Conservation (phyloP, 225 moss, liverwort and hornwort genomes). For the Pleurozium schreberi region DNA sequence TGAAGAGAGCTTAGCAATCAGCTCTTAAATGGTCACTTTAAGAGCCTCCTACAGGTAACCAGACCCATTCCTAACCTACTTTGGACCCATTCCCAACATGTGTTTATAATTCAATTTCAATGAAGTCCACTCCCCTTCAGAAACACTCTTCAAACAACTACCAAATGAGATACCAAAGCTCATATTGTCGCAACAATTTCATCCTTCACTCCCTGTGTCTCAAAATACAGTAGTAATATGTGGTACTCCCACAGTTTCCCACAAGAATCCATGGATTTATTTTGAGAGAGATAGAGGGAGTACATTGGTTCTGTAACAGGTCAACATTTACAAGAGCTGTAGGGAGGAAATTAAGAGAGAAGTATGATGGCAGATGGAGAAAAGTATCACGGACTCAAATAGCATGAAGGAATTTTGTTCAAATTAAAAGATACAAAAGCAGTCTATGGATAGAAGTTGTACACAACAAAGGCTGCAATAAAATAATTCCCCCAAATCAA, state of each 20-base stretch:
- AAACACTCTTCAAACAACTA: neutral
- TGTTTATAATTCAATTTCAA: neutral
- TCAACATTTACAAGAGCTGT: neutral
- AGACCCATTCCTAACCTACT: neutral
- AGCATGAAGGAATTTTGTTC: neutral
- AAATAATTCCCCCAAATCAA: slow-evolving; percentile 18
- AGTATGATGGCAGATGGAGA: neutral
- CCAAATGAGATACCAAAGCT: neutral
- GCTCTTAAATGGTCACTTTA: too few species aligned
- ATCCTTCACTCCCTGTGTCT: neutral
- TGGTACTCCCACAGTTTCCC: too few species aligned
- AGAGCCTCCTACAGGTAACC: too few species aligned
- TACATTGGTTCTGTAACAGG: too few species aligned
- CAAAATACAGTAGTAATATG: neutral
- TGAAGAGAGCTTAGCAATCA: too few species aligned
- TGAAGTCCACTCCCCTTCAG: too few species aligned
- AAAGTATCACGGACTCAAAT: neutral
- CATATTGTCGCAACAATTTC: neutral
- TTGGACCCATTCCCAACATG: neutral
- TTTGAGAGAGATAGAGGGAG: neutral
- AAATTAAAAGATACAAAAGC: neutral
- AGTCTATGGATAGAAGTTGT: neutral
- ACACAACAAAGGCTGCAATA: slow-evolving; percentile 12
- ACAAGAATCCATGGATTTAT: neutral
- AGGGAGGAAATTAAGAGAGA: neutral